These are phyloP conservation scores for Amanita brunnescens DNA, from an alignment of 768 basidiomycete genomes.

Conservation along the genomic window DNA sequence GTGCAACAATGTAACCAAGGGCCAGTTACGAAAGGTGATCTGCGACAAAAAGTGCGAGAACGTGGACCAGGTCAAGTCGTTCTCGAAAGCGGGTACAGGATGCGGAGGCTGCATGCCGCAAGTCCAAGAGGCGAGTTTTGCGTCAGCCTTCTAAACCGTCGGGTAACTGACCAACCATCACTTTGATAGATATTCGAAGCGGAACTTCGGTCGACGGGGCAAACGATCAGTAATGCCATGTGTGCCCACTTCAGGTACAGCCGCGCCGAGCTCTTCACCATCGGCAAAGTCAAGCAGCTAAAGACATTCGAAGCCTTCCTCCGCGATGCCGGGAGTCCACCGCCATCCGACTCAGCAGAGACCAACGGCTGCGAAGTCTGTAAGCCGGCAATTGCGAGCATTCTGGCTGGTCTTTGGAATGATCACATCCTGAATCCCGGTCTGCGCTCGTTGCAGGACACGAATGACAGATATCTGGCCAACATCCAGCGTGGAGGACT, in stretches of 20 bases:
- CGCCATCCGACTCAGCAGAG: constrained; percentile 13
- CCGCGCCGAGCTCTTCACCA: constrained; percentile 57
- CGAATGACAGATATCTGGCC: constrained; percentile 61
- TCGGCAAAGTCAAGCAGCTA: constrained; percentile 56
- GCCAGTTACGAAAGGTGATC: constrained; percentile 41
- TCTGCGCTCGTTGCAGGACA: constrained; percentile 65
- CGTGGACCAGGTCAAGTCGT: constrained; percentile 47
- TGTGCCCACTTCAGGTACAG: constrained; percentile 60
- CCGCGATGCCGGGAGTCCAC: constrained; percentile 33
- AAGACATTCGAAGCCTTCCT: constrained; percentile 49
- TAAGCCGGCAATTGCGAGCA: constrained; percentile 57
- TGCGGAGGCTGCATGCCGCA: constrained; percentile 71
- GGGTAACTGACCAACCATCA: constrained; percentile 21
- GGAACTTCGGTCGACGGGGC: constrained; percentile 63
- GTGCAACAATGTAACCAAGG: constrained; percentile 66
- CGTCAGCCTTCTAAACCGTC: constrained; percentile 7
- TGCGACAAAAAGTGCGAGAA: constrained; percentile 36
- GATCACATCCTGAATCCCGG: constrained; percentile 54
- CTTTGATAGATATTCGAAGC: constrained; percentile 23
- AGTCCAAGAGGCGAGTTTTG: constrained; percentile 13
- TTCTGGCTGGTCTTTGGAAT: constrained; percentile 44
- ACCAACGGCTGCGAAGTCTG: constrained; percentile 62
- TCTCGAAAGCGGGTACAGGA: constrained; percentile 65
- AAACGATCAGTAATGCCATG: constrained; percentile 46
- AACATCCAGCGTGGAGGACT: constrained; percentile 70